Evolutionary conservation across 176 grass and related monocot genomes (phyloP).

Genomic region (Alopecurus myosuroides): DNA sequence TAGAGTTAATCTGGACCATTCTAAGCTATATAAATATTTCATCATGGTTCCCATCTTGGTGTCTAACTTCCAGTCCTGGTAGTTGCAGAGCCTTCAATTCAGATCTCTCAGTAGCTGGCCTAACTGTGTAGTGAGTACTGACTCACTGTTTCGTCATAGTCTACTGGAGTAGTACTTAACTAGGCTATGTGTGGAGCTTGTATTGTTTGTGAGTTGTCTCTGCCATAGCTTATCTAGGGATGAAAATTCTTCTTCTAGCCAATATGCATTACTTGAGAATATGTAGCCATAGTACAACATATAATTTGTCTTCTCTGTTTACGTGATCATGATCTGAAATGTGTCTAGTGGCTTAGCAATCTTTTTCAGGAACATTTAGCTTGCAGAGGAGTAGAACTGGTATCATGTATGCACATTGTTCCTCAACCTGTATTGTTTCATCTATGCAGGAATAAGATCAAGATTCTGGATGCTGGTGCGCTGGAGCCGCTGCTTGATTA

Average conservation of each 20-base stretch:
- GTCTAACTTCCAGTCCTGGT: neutral
- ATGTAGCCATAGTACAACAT: neutral
- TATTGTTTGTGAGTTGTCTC: neutral
- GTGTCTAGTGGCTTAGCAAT: neutral
- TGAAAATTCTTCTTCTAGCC: neutral
- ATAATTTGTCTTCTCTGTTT: neutral
- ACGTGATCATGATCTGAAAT: neutral
- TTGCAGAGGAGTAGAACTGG: neutral
- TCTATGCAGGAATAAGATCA: slow-evolving; percentile 82
- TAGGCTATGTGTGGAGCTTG: neutral
- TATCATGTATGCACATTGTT: slow-evolving; percentile 1
- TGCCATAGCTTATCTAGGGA: neutral
- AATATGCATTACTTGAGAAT: neutral
- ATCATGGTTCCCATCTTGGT: neutral
- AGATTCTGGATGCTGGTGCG: slow-evolving; percentile 72
- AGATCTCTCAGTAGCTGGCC: slow-evolving; percentile 13
- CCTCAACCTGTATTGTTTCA: slow-evolving; percentile 10
- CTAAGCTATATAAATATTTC: neutral
- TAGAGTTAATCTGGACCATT: neutral
- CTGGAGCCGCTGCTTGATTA: slow-evolving; percentile 63
- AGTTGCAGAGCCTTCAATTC: slow-evolving; percentile 18
- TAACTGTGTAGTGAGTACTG: slow-evolving; percentile 5
- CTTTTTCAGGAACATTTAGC: neutral
- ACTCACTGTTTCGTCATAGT: neutral
- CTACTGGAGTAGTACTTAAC: neutral